These are phyloP conservation scores for Cyclotella atomus DNA, from an alignment of 108 stramenopile species.

Conservation along the genomic window DNA sequence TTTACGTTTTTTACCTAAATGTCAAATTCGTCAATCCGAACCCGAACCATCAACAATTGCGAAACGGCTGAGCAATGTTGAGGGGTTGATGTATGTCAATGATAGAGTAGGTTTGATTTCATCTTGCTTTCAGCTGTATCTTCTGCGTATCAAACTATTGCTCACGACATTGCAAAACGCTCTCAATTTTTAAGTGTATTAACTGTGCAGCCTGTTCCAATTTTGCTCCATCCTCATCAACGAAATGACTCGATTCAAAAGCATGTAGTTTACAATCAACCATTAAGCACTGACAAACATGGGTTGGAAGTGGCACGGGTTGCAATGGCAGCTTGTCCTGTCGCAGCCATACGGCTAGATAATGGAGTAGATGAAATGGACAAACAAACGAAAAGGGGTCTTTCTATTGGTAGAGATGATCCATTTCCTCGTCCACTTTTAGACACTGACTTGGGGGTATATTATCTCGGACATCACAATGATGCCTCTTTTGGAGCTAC, in stretches of 20 bases:
- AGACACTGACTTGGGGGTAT: constrained; percentile 31
- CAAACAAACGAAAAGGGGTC: constrained; percentile 36
- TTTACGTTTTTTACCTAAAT: no score
- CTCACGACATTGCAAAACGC: neutral
- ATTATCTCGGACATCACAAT: constrained; percentile 72
- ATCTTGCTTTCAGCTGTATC: no score
- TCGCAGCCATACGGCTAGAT: constrained; percentile 73
- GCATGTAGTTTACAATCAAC: constrained; percentile 62
- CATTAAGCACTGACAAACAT: neutral
- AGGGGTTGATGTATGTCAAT: constrained; percentile 71
- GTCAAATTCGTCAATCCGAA: neutral
- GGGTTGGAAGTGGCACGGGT: constrained; percentile 65
- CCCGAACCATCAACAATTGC: constrained; percentile 54
- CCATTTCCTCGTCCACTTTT: constrained; percentile 59
- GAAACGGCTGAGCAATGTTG: constrained; percentile 67
- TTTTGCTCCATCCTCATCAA: constrained; percentile 64
- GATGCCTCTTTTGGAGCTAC: constrained; percentile 66
- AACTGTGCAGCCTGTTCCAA: constrained; percentile 70
- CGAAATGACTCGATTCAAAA: constrained; percentile 19
- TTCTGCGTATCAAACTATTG: neutral
- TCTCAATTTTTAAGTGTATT: constrained; percentile 51
- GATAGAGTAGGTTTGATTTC: constrained; percentile 27
- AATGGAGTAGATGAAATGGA: constrained; percentile 29
- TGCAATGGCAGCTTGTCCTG: constrained; percentile 74
- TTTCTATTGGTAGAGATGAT: constrained; percentile 38